These are phyloP conservation scores for Myochromella boudieri DNA, from an alignment of 768 basidiomycete genomes.

Conservation along the genomic window DNA sequence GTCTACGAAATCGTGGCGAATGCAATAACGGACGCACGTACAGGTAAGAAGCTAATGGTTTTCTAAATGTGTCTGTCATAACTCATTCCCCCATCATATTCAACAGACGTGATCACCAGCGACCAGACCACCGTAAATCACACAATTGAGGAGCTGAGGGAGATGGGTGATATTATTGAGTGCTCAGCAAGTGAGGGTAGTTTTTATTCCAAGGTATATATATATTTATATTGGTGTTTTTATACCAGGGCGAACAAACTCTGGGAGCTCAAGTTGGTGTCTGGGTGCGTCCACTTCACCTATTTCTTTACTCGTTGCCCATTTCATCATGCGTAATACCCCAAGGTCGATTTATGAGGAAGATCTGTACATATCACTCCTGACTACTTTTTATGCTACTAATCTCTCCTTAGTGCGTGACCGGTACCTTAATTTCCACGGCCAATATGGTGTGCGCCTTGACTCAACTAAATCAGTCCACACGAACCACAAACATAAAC, in stretches of 20 bases:
- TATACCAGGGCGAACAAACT: not conserved
- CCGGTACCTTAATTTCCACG: constrained; percentile 41
- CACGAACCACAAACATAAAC: constrained; percentile 16
- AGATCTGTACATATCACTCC: constrained; percentile 5
- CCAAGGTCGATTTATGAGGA: constrained; percentile 17
- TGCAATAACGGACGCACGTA: constrained; percentile 8
- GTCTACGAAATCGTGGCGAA: constrained; percentile 6
- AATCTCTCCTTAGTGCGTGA: constrained; percentile 7
- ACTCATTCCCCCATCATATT: not conserved
- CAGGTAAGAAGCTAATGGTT: constrained; percentile 1
- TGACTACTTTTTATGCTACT: not conserved
- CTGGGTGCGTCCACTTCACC: not conserved
- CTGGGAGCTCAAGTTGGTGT: constrained; percentile 11
- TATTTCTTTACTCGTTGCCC: not conserved
- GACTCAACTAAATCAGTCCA: constrained; percentile 31
- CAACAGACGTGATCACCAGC: constrained; percentile 10
- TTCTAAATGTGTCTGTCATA: not conserved
- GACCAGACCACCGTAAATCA: constrained; percentile 2
- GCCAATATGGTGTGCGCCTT: constrained; percentile 43
- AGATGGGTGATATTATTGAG: constrained; percentile 14
- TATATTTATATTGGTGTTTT: not conserved
- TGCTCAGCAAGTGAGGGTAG: constrained; percentile 2
- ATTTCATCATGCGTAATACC: not conserved
- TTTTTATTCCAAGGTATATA: not conserved
- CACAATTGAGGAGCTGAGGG: constrained; percentile 5